A percentile compares a stretch with the other conserved stretches of the same genome.
phyloP scores from a whole-genome alignment of 441 rosid genomes.

The Erodium moschatum region DNA sequence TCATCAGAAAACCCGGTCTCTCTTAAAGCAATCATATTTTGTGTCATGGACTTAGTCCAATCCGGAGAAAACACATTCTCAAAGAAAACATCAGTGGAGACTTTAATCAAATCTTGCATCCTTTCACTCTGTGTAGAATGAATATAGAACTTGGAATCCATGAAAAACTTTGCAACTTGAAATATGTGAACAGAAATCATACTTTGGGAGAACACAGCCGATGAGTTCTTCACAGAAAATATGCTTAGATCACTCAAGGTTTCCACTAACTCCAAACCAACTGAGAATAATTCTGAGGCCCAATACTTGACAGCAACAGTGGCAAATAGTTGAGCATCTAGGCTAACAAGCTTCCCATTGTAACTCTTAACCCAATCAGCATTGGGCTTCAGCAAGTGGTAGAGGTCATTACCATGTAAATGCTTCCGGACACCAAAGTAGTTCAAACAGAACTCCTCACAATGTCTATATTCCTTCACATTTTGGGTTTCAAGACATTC shows the following conservation, averaged over 20 bases:
- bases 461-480: constrained; percentile 16
- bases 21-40: constrained; percentile 29
- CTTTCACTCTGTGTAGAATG: not conserved
- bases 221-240: constrained; percentile 7
- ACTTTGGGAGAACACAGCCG: constrained; percentile 25
- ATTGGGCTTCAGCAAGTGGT: constrained; percentile 25
- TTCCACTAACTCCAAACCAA: constrained; percentile 33
- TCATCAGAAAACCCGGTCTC: constrained; percentile 20
- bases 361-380: constrained; percentile 30
- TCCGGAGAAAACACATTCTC: constrained; percentile 28
- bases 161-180: constrained; percentile 32
- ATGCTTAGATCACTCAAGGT: constrained; percentile 25
- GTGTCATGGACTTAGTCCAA: constrained; percentile 28
- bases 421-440: constrained; percentile 37
- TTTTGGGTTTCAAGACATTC: constrained; percentile 16
- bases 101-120: constrained; percentile 18
- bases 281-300: constrained; percentile 32
- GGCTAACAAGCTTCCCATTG: constrained; percentile 16
- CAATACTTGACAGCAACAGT: constrained; percentile 32
- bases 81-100: constrained; percentile 21
- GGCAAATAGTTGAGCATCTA: constrained; percentile 28
- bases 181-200: constrained; percentile 21
- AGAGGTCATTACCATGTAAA: constrained; percentile 17
- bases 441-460: constrained; percentile 39
- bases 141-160: constrained; percentile 16